These are phyloP conservation scores for Voacanga thouarsii DNA, from an alignment of 257 asterid species.

Conservation along the genomic window DNA sequence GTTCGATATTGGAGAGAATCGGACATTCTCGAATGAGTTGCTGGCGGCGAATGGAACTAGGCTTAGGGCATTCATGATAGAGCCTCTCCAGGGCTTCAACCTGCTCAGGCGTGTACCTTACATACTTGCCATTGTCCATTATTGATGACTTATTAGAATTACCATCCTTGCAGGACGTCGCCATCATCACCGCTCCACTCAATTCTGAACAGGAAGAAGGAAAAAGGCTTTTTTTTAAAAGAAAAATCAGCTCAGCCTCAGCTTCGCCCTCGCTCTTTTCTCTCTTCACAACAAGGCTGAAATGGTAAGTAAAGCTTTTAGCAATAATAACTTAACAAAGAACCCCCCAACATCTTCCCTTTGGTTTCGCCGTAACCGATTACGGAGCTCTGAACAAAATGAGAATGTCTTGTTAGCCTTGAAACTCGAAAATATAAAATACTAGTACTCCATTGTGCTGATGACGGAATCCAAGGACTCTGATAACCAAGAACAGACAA, in stretches of 20 bases:
- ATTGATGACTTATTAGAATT: constrained; percentile 23
- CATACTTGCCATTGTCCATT: constrained; percentile 78
- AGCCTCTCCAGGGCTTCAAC: constrained; percentile 94
- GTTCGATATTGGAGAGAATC: constrained; percentile 73
- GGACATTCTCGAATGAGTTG: constrained; percentile 87
- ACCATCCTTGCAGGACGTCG: constrained; percentile 72
- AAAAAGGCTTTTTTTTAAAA: neutral
- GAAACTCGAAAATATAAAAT: constrained; percentile 15
- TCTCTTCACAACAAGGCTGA: neutral
- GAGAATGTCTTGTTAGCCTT: constrained; percentile 14
- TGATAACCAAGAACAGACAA: constrained; percentile 17
- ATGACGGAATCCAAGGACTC: constrained; percentile 18
- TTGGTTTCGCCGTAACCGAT: neutral
- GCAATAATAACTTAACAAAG: neutral
- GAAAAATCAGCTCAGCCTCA: neutral
- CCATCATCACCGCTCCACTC: constrained; percentile 34
- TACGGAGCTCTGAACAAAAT: constrained; percentile 9
- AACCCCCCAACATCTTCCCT: neutral
- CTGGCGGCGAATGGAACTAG: constrained; percentile 84
- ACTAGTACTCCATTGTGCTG: neutral
- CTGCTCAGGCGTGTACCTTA: constrained; percentile 85
- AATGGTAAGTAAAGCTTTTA: neutral
- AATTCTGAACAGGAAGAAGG: constrained; percentile 5
- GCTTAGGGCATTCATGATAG: constrained; percentile 87
- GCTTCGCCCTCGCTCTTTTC: neutral